These are phyloP conservation scores for Cystobasidium pallidum DNA, from an alignment of 1,284 basidiomycete species.

Conservation along the genomic window DNA sequence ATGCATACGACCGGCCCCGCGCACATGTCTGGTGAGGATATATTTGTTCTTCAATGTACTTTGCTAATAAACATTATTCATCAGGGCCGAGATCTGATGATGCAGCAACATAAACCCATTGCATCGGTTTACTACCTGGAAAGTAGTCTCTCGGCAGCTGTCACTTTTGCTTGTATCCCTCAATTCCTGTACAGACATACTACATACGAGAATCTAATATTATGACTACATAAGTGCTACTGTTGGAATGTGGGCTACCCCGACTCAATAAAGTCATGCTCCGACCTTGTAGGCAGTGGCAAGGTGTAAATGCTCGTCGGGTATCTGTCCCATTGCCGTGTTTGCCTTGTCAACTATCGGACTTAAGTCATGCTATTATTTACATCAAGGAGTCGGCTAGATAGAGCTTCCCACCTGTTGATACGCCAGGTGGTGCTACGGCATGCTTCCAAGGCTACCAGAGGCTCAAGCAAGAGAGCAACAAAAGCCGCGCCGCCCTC, in stretches of 20 bases:
- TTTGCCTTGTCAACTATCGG: not conserved
- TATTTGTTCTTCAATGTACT: no score
- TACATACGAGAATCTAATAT: no score
- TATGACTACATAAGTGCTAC: no score
- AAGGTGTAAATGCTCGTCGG: not conserved
- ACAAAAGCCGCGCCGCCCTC: not conserved
- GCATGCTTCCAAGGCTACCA: slow-evolving; percentile 11
- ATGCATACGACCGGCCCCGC: slow-evolving; percentile 38
- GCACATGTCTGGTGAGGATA: slow-evolving; percentile 36
- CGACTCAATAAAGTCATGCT: no score
- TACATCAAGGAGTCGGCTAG: not conserved
- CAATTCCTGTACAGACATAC: no score
- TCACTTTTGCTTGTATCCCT: no score
- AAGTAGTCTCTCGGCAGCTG: no score
- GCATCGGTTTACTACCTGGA: no score
- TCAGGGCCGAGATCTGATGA: slow-evolving; percentile 34
- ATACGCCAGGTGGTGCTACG: not conserved
- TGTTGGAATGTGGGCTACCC: no score
- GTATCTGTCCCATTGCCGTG: not conserved
- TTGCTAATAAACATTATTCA: not conserved
- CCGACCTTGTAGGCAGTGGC: not conserved
- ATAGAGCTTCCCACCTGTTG: not conserved
- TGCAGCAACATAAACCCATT: no score
- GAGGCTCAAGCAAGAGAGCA: slow-evolving; percentile 7
- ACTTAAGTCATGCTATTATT: not conserved